These are phyloP conservation scores for Botryotinia narcissicola DNA, from an alignment of 2,329 filamentous ascomycete species.

Conservation along the genomic window DNA sequence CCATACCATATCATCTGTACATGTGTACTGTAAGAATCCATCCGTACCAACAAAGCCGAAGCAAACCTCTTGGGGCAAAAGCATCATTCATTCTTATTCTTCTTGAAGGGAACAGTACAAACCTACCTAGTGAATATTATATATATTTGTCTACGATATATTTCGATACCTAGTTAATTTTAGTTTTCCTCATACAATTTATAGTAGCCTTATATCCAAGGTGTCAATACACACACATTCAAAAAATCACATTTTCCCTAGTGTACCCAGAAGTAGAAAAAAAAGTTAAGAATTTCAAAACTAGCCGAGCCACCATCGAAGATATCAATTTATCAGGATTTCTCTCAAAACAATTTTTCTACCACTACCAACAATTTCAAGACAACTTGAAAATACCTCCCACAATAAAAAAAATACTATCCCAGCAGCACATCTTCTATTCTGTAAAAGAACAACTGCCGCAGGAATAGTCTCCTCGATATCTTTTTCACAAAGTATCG, in stretches of 20 bases:
- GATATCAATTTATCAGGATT: neutral
- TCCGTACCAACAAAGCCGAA: neutral
- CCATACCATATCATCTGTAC: too few relatives aligned
- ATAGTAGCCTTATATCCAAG: neutral
- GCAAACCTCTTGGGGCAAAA: neutral
- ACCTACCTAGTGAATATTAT: neutral
- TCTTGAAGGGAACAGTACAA: neutral
- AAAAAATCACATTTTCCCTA: neutral
- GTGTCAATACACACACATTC: neutral
- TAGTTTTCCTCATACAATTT: neutral
- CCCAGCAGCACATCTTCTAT: slow-evolving; percentile 34
- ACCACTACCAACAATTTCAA: slow-evolving; percentile 19
- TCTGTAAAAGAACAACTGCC: slow-evolving; percentile 35
- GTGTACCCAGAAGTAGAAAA: neutral
- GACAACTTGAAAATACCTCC: slow-evolving; percentile 17
- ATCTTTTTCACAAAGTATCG: slow-evolving; percentile 13
- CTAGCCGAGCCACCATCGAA: slow-evolving; percentile 20
- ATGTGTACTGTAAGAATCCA: neutral
- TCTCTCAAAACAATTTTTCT: slow-evolving; percentile 12
- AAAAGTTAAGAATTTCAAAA: neutral
- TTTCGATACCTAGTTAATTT: neutral
- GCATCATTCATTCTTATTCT: neutral
- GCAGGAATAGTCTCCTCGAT: slow-evolving; percentile 32
- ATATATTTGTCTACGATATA: neutral
- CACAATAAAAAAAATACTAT: slow-evolving; percentile 3